These are phyloP conservation scores for Ophiosphaerella korrae DNA, from an alignment of 2,329 filamentous ascomycete species.

Conservation along the genomic window DNA sequence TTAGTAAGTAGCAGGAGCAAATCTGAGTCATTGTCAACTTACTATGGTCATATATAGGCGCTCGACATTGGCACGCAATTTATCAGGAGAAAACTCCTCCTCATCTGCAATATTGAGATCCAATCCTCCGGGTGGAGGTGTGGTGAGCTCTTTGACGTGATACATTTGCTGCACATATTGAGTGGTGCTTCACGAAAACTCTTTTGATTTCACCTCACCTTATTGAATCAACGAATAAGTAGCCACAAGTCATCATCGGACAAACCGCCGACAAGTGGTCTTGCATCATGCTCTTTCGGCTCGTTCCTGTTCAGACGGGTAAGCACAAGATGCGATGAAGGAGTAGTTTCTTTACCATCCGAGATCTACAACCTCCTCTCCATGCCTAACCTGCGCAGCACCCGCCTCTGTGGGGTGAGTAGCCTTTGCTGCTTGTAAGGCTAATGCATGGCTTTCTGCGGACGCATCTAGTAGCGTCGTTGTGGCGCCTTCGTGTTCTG, in stretches of 20 bases:
- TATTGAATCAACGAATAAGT: slow-evolving; percentile 74
- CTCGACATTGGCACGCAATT: slow-evolving; percentile 77
- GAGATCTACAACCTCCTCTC: slow-evolving; percentile 65
- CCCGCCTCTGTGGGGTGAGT: slow-evolving; percentile 47
- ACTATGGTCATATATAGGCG: slow-evolving; percentile 79
- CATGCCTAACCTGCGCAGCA: slow-evolving; percentile 49
- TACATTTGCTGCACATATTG: slow-evolving; percentile 61
- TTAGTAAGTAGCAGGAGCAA: slow-evolving; percentile 9
- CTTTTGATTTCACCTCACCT: slow-evolving; percentile 50
- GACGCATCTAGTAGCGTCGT: slow-evolving; percentile 48
- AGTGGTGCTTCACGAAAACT: slow-evolving; percentile 14
- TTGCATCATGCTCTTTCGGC: slow-evolving; percentile 59
- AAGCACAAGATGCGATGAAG: too few species aligned
- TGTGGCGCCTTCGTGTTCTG: slow-evolving; percentile 31
- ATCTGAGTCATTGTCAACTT: slow-evolving; percentile 10
- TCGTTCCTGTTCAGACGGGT: slow-evolving; percentile 54
- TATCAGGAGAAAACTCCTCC: slow-evolving; percentile 84
- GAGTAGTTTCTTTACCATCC: slow-evolving; percentile 55
- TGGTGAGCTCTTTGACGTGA: slow-evolving; percentile 70
- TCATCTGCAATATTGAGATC: slow-evolving; percentile 82
- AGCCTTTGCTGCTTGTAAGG: slow-evolving; percentile 48
- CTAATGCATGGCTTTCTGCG: slow-evolving; percentile 55
- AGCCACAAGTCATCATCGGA: slow-evolving; percentile 76
- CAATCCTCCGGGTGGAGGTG: slow-evolving; percentile 67
- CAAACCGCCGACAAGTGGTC: slow-evolving; percentile 69